Evolutionary conservation across 345 rosid species (phyloP).

Genomic region (Citrus sinensis): DVS_A1.0 CM039167.1:26303501-26304000

Average conservation of each 20-base stretch:
- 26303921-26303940: constrained; percentile 13
- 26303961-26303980: too few species aligned
- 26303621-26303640: neutral
- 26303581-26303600: neutral
- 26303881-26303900: constrained; percentile 14
- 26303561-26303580: too few species aligned
- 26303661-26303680: constrained; percentile 12
- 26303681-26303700: too few species aligned
- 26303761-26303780: constrained; percentile 13
- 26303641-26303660: constrained; percentile 8
- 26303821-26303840: constrained; percentile 8
- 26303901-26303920: neutral
- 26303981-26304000: neutral
- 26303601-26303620: neutral
- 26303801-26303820: constrained; percentile 31
- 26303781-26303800: constrained; percentile 12
- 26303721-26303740: constrained; percentile 17
- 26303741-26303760: constrained; percentile 15
- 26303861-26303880: too few species aligned
- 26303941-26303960: neutral
- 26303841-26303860: neutral
- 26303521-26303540: neutral
- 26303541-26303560: neutral
- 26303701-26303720: too few species aligned
- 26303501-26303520: too few species aligned